Base-by-base conservation (phyloP, 805 yeast species). In the Maudiozyma turicensis region DNA sequence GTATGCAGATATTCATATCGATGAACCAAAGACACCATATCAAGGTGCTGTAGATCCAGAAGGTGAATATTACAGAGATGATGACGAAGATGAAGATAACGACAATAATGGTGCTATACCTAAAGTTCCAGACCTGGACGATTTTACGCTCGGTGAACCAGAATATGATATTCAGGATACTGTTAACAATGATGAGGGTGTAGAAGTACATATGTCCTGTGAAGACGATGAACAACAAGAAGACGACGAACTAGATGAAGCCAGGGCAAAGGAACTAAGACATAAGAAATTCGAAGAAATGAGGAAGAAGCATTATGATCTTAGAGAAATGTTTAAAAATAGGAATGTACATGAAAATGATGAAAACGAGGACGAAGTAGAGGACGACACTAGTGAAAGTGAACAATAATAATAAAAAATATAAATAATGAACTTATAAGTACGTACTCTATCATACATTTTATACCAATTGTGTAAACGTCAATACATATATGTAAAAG, bases 1-100 rank as follows among this genome's bases (percentile, higher is more conserved):
- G 56, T 64, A 63, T 41, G 72, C 69, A 45, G 72, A 72, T 50
- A 64, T 72, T 42, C 66, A 63, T 50, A 87, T 90, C 42, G 95
- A 87, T 60, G 97, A 90, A 64, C 97, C 97, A 26, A 90, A 90
- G 71, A 90, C 97, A 0, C 97, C 97, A 5, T 90, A 84, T 59
- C 95, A 86, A 62, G 95, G 93, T 9, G 95, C 95, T 0, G 84
- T 86, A 30, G 82, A 84, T 58, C 90, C 93, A 0, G 73, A 77
- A 47, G 87, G 86, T 33, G 95, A 89, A 58, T 84, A 85, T 61
- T 87, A 88, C 57, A 74, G 75, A 47, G 78, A 76, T 5, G 91
- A 84, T 58, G 80, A 81, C 43, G 89, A 82, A 35, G 78, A 75
- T 3, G 77, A 68, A 7, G 66, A 57, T 1, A n/a, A 44, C 10